Percentiles rank a stretch among this genome's conserved stretches.
Conservation (phyloP, 1,139 yeast genomes). For the Eremothecium sinecaudum region DNA sequence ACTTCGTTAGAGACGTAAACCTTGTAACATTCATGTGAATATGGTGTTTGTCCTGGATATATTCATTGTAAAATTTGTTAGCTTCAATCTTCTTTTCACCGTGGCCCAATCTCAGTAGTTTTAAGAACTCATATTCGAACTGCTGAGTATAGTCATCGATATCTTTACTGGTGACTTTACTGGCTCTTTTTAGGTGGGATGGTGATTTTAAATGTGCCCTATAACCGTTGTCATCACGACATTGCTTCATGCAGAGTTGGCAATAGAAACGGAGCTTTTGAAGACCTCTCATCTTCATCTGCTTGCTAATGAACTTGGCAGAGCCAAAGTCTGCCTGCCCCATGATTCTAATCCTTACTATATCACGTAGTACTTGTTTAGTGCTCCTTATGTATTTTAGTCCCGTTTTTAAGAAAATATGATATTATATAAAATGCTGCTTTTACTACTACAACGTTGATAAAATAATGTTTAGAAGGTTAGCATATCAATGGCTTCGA, state of each 20-base stretch:
- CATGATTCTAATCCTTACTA: no score
- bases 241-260: conserved; percentile 85
- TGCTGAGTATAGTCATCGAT: conserved; percentile 51
- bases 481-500: no score
- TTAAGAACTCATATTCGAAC: conserved; percentile 60
- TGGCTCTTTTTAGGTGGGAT: conserved; percentile 56
- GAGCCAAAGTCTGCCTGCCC: conserved; percentile 65
- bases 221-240: conserved; percentile 93
- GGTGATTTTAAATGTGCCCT: conserved; percentile 76
- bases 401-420: neutral
- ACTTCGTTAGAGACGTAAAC: conserved; percentile 64
- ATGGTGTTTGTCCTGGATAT: conserved; percentile 69
- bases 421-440: neutral
- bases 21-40: conserved; percentile 84
- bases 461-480: no score
- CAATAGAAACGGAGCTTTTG: conserved; percentile 84
- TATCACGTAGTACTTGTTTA: no score
- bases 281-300: conserved; percentile 72
- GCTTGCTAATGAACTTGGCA: conserved; percentile 72
- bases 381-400: neutral
- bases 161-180: conserved; percentile 37
- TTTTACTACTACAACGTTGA: neutral
- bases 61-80: conserved; percentile 84
- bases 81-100: conserved; percentile 77
- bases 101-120: conserved; percentile 53